phyloP scores from a whole-genome alignment of 495 filamentous ascomycete species.

The Daldinia bambusicola region DNA sequence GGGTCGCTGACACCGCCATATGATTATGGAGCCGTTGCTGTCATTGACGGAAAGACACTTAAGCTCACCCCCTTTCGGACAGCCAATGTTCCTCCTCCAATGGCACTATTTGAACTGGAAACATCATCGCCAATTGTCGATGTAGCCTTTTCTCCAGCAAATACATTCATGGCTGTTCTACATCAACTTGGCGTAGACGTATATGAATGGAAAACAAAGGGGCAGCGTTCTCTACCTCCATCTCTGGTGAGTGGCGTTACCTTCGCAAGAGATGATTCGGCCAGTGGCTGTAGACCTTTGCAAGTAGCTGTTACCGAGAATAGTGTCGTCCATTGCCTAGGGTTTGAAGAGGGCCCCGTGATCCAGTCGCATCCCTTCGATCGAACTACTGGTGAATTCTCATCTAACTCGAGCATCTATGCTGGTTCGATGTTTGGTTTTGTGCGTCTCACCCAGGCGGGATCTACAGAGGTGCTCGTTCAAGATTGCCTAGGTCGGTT shows the following conservation, averaged over 20 bases:
- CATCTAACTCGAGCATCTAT: conserved; percentile 42
- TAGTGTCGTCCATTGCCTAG: conserved; percentile 43
- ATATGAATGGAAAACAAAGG: conserved; percentile 70
- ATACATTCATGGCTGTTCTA: conserved; percentile 76
- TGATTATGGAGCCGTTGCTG: conserved; percentile 83
- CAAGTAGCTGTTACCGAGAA: conserved; percentile 48
- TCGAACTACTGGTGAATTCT: conserved; percentile 43
- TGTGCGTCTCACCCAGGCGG: conserved; percentile 48
- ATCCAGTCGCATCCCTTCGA: conserved; percentile 45
- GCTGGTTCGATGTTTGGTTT: conserved; percentile 49
- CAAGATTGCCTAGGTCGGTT: conserved; percentile 55
- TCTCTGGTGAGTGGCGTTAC: conserved; percentile 41
- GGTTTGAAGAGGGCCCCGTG: conserved; percentile 38
- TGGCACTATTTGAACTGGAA: conserved; percentile 81
- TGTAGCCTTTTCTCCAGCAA: conserved; percentile 74
- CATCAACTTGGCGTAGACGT: conserved; percentile 70
- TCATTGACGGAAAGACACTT: conserved; percentile 84
- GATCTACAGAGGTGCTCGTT: conserved; percentile 48
- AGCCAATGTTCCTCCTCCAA: conserved; percentile 90
- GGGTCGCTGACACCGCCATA: conserved; percentile 75
- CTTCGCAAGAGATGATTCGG: conserved; percentile 39
- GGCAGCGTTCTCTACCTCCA: conserved; percentile 49
- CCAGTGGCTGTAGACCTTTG: conserved; percentile 29
- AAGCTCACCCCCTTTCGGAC: conserved; percentile 87
- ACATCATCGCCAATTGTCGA: conserved; percentile 73